phyloP scores from a whole-genome alignment of 257 asterid genomes.

The Datura wrightii region DNA sequence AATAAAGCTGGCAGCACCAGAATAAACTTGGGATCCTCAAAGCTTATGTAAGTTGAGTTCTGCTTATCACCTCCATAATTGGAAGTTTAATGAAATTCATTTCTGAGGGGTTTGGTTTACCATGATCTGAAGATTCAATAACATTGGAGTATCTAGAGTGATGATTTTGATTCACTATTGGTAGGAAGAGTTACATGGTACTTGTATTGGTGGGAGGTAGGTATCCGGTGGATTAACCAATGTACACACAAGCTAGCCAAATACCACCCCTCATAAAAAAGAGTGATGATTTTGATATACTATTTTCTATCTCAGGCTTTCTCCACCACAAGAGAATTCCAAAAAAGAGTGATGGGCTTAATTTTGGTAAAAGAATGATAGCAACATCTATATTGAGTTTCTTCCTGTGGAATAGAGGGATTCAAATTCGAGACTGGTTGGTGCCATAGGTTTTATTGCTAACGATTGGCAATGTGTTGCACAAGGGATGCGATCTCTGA shows the following conservation, averaged over 20 bases:
- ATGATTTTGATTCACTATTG: background rate
- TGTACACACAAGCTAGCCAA: background rate
- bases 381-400: background rate
- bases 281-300: background rate
- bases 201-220: background rate
- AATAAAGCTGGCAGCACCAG: background rate
- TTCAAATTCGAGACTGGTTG: background rate
- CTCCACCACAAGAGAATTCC: background rate
- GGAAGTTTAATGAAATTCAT: background rate
- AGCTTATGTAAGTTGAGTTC: background rate
- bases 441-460: background rate
- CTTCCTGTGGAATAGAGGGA: background rate
- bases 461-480: background rate
- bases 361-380: background rate
- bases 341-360: background rate
- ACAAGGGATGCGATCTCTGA: background rate
- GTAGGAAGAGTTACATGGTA: background rate
- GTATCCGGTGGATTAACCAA: background rate
- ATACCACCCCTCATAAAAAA: background rate
- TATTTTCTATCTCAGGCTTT: background rate
- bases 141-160: background rate
- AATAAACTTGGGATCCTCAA: background rate
- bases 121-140: background rate
- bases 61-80: background rate
- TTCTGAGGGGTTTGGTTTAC: constrained; percentile 6